A percentile compares a stretch with the other conserved stretches of the same genome.
Conservation (phyloP, 441 rosid genomes). For the Euphorbia celastroides region DNA sequence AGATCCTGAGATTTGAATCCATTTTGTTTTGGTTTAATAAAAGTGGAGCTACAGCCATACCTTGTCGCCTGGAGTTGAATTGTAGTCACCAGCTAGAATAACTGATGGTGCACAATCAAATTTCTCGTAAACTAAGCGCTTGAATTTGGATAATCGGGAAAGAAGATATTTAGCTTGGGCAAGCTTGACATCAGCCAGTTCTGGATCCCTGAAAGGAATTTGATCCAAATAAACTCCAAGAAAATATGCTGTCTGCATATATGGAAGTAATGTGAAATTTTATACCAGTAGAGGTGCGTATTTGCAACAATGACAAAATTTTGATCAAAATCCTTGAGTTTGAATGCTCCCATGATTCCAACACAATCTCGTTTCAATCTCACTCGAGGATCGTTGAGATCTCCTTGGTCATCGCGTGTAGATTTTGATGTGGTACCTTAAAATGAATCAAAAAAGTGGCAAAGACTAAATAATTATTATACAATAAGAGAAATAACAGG, state of each 20-base stretch:
- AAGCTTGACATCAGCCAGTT: constrained; percentile 87
- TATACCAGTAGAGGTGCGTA: constrained; percentile 83
- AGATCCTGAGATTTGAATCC: background rate
- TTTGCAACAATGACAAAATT: constrained; percentile 71
- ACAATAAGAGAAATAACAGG: background rate
- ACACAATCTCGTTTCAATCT: constrained; percentile 88
- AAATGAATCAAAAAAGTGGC: background rate
- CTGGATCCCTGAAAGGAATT: constrained; percentile 67
- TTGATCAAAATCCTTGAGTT: constrained; percentile 48
- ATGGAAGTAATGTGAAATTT: background rate
- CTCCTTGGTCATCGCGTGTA: constrained; percentile 41
- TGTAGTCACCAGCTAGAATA: constrained; percentile 84
- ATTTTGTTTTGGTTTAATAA: background rate
- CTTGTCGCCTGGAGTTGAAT: constrained; percentile 81
- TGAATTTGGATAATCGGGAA: constrained; percentile 60
- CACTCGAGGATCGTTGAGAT: constrained; percentile 68
- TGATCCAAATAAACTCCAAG: background rate
- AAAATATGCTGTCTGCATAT: too few species aligned
- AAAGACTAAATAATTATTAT: too few species aligned
- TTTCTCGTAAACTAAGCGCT: constrained; percentile 44
- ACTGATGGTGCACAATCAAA: constrained; percentile 58
- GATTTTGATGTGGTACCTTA: constrained; percentile 36
- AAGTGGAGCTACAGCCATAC: constrained; percentile 28
- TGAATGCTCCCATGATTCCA: constrained; percentile 88
- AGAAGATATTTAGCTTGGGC: constrained; percentile 87